Percentiles rank a stretch among this genome's conserved stretches.
Evolutionary conservation across 1,139 yeast species (phyloP).

Genomic region (Insectozyma bohioensis): DNA sequence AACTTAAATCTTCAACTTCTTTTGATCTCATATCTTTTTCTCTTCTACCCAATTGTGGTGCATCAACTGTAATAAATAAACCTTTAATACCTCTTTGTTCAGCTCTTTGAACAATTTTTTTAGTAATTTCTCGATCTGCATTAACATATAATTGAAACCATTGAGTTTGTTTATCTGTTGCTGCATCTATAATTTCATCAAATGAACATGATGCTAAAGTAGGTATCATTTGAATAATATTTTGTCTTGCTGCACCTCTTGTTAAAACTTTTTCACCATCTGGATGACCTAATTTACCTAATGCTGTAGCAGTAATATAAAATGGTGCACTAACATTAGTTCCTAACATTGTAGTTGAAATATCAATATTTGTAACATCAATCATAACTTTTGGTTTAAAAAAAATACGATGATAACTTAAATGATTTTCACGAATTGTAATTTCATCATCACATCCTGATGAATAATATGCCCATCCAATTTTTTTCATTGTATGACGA

Average conservation of each 20-base stretch:
- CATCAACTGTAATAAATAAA: constrained; percentile 86
- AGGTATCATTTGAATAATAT: constrained; percentile 78
- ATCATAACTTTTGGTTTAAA: constrained; percentile 81
- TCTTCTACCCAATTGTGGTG: constrained; percentile 92
- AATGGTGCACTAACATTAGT: constrained; percentile 52
- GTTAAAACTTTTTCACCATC: constrained; percentile 81
- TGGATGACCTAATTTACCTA: constrained; percentile 74
- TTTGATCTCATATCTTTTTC: constrained; percentile 62
- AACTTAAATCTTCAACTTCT: constrained; percentile 35
- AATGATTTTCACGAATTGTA: constrained; percentile 83
- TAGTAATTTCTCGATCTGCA: constrained; percentile 53
- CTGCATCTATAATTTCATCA: constrained; percentile 64
- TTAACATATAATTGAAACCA: constrained; percentile 94
- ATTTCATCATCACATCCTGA: constrained; percentile 94
- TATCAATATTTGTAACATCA: constrained; percentile 54
- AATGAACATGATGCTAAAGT: constrained; percentile 75
- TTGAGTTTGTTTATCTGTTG: constrained; percentile 57
- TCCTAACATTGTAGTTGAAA: constrained; percentile 43
- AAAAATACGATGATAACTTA: constrained; percentile 81
- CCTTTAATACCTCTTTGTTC: constrained; percentile 77
- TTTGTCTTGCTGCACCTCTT: constrained; percentile 65
- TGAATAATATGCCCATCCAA: constrained; percentile 91
- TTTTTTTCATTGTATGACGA: constrained; percentile 61
- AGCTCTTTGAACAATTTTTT: constrained; percentile 64
- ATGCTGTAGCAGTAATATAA: constrained; percentile 78